Conservation (phyloP, 139 green algal species). For the Asterochloris sp. region DNA sequence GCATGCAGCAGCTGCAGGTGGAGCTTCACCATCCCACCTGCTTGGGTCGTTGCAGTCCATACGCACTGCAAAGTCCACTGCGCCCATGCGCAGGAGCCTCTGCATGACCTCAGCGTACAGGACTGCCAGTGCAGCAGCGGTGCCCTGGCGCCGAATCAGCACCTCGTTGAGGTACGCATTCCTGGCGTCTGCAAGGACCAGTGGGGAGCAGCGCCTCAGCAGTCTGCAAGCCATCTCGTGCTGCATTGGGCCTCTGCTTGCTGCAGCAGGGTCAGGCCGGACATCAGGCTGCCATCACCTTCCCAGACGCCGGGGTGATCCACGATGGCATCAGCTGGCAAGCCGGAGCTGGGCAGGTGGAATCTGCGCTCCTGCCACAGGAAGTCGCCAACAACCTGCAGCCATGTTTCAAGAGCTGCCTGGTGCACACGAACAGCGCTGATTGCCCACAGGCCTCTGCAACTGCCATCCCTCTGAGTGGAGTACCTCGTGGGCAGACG, state of each 20-base stretch:
- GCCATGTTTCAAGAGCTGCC: neutral
- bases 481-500: too few relatives aligned
- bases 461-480: too few relatives aligned
- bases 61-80: conserved; percentile 45
- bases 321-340: conserved; percentile 9
- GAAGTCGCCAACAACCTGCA: conserved; percentile 22
- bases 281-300: neutral
- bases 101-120: conserved; percentile 53
- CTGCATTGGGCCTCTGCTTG: neutral
- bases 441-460: too few relatives aligned
- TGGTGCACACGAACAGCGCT: too few relatives aligned
- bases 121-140: conserved; percentile 55
- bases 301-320: conserved; percentile 34
- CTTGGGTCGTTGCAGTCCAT: conserved; percentile 40
- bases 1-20: too few relatives aligned
- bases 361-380: conserved; percentile 25
- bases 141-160: conserved; percentile 49
- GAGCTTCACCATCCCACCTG: neutral
- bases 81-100: conserved; percentile 44
- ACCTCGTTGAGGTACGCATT: conserved; percentile 63
- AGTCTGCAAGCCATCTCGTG: conserved; percentile 28
- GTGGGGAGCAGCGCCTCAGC: conserved; percentile 29
- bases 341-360: conserved; percentile 10
- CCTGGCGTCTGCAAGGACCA: conserved; percentile 11
- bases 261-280: neutral